These are phyloP conservation scores for Penicillium samsonianum DNA, from an alignment of 495 filamentous ascomycete species.

Conservation along the genomic window DNA sequence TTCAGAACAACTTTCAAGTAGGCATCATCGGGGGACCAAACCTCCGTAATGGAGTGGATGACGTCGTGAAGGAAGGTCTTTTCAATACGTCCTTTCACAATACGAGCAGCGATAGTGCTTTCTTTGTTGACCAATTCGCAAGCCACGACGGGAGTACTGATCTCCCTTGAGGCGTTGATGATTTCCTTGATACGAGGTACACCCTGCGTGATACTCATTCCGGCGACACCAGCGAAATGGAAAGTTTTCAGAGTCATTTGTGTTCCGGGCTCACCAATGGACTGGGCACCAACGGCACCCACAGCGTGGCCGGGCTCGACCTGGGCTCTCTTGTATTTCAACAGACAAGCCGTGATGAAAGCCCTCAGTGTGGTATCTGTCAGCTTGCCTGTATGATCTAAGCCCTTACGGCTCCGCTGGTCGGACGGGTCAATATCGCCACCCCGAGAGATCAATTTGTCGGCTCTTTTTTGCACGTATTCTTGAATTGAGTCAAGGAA, in stretches of 20 bases:
- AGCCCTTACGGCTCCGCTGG: constrained; percentile 38
- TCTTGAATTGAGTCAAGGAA: constrained; percentile 77
- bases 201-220: constrained; percentile 98
- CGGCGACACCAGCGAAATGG: constrained; percentile 99
- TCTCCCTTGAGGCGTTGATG: constrained; percentile 91
- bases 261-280: constrained; percentile 96
- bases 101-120: constrained; percentile 71
- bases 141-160: constrained; percentile 90
- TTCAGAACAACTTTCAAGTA: constrained; percentile 78
- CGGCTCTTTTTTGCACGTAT: constrained; percentile 62
- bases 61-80: constrained; percentile 58
- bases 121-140: constrained; percentile 74
- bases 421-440: constrained; percentile 44
- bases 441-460: constrained; percentile 48
- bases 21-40: constrained; percentile 72
- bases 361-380: constrained; percentile 67
- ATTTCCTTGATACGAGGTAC: constrained; percentile 99
- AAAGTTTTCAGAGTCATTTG: constrained; percentile 99
- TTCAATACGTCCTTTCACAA: constrained; percentile 89
- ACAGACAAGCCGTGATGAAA: constrained; percentile 81
- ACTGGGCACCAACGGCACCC: constrained; percentile 96
- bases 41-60: constrained; percentile 75
- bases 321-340: constrained; percentile 85
- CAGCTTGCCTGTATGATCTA: constrained; percentile 78
- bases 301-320: constrained; percentile 95